Evolutionary conservation across 2,329 filamentous ascomycete species (phyloP).

Genomic region (Dothiorella sarmentorum): DNA sequence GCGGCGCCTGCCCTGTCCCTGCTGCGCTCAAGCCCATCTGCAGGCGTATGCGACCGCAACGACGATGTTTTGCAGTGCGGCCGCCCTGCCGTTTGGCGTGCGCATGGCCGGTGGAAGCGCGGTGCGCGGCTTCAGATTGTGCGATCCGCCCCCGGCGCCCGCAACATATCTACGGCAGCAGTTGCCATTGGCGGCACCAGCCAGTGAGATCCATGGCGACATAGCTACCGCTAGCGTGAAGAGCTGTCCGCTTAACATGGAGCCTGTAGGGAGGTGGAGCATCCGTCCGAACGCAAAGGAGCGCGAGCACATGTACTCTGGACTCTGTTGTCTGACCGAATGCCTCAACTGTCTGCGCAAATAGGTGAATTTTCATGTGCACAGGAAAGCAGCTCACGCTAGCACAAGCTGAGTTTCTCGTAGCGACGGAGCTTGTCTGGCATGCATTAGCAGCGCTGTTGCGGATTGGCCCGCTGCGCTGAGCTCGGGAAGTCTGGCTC

Average conservation of each 20-base stretch:
- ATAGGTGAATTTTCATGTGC: neutral
- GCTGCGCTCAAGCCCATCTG: neutral
- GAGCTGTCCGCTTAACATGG: neutral
- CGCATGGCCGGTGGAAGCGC: slow-evolving; percentile 15
- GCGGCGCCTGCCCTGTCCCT: slow-evolving; percentile 1
- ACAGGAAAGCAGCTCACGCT: slow-evolving; percentile 11
- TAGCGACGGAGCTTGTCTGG: slow-evolving; percentile 20
- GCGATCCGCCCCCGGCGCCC: slow-evolving; percentile 14
- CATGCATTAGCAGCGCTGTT: slow-evolving; percentile 16
- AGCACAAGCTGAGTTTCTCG: slow-evolving; percentile 19
- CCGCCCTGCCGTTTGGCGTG: neutral
- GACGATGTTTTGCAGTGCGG: neutral
- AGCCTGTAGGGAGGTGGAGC: neutral
- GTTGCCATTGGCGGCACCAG: slow-evolving; percentile 17
- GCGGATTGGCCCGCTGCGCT: slow-evolving; percentile 20
- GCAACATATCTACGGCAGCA: slow-evolving; percentile 18
- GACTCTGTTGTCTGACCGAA: neutral
- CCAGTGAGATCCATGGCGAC: slow-evolving; percentile 8
- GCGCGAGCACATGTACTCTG: neutral
- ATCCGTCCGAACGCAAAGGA: neutral
- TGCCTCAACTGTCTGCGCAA: neutral
- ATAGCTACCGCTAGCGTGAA: slow-evolving; percentile 2
- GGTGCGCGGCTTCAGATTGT: slow-evolving; percentile 15
- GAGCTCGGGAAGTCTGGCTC: slow-evolving; percentile 20
- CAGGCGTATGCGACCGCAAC: slow-evolving; percentile 5